These are phyloP conservation scores for Gossypium schwendimanii DNA, from an alignment of 441 rosid species.

Conservation along the genomic window DNA sequence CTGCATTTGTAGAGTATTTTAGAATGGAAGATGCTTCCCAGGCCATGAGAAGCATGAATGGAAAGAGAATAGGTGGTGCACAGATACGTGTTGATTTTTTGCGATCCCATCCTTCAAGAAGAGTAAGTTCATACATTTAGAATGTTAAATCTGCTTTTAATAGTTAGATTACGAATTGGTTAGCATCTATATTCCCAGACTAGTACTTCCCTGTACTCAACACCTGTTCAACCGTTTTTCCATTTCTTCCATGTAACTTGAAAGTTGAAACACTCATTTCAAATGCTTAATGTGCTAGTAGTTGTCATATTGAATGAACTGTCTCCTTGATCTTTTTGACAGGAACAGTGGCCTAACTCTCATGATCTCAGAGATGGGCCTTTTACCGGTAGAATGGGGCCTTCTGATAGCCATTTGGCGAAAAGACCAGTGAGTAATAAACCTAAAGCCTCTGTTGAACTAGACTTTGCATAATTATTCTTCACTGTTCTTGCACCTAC, in stretches of 20 bases:
- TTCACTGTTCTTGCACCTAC: background rate
- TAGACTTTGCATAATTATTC: background rate
- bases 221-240: background rate
- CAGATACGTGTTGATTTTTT: constrained; percentile 88
- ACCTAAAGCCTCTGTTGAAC: constrained; percentile 3
- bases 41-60: constrained; percentile 76
- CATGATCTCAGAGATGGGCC: constrained; percentile 46
- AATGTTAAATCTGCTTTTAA: constrained; percentile 5
- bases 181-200: background rate
- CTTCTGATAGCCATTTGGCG: constrained; percentile 28
- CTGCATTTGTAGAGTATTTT: constrained; percentile 59
- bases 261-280: background rate
- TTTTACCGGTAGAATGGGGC: constrained; percentile 29
- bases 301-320: background rate
- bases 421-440: constrained; percentile 52
- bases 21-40: constrained; percentile 65
- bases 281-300: background rate
- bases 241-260: background rate
- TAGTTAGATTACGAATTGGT: background rate
- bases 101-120: constrained; percentile 56
- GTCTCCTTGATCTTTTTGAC: constrained; percentile 19
- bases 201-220: background rate
- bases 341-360: constrained; percentile 57
- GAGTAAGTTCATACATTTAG: constrained; percentile 46
- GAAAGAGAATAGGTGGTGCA: constrained; percentile 68